Evolutionary conservation across 768 basidiomycete genomes (phyloP).

Genomic region (Suillus alpinus): DNA sequence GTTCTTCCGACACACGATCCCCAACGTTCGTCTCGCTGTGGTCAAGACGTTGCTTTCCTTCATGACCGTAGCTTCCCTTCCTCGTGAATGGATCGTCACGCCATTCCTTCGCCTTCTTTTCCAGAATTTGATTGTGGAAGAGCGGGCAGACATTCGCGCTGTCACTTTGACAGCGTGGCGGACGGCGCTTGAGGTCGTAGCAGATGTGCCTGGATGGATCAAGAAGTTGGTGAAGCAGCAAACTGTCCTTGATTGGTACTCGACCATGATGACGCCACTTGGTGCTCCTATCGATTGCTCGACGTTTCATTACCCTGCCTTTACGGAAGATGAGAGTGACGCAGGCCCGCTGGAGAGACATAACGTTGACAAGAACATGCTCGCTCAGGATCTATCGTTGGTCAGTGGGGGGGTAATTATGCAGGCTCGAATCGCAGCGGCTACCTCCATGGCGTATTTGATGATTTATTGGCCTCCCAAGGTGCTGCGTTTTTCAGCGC

Average conservation of each 20-base stretch:
- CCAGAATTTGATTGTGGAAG: conserved; percentile 92
- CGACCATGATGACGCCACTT: conserved; percentile 84
- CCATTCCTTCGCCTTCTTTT: conserved; percentile 82
- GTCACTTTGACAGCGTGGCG: conserved; percentile 74
- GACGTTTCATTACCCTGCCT: conserved; percentile 63
- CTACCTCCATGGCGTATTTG: conserved; percentile 72
- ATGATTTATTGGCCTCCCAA: conserved; percentile 65
- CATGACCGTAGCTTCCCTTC: conserved; percentile 71
- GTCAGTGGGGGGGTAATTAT: conserved; percentile 73
- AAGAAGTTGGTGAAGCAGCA: conserved; percentile 55
- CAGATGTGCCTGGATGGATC: conserved; percentile 44
- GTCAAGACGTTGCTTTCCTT: conserved; percentile 87
- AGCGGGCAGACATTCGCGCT: conserved; percentile 78
- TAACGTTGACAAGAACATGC: conserved; percentile 96
- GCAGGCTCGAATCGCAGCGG: conserved; percentile 75
- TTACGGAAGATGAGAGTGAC: conserved; percentile 45
- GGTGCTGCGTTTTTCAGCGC: conserved; percentile 31
- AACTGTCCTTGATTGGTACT: conserved; percentile 80
- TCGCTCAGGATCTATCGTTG: conserved; percentile 84
- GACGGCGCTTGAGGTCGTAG: conserved; percentile 59
- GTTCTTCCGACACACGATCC: conserved; percentile 96
- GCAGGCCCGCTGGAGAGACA: conserved; percentile 58
- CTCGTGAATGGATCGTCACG: conserved; percentile 76
- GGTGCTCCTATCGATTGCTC: conserved; percentile 72
- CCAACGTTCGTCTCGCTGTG: conserved; percentile 89